Conservation (phyloP, 306 rosid species). For the Prunus davidiana region DNA sequence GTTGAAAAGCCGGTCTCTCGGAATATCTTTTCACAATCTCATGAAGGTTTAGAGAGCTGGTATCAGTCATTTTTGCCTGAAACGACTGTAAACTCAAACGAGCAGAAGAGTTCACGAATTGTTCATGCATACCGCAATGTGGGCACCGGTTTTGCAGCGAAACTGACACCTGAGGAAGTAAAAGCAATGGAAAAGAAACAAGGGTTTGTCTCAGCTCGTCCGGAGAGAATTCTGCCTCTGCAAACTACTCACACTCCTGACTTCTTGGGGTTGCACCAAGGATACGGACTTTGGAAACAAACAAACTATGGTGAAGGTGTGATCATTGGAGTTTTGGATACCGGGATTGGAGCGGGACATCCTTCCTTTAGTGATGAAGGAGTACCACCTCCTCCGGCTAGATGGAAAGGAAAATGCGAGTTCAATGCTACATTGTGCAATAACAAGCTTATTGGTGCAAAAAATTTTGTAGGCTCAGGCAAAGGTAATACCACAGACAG, state of each 20-base stretch:
- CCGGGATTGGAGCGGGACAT: constrained; percentile 50
- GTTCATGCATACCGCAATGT: constrained; percentile 47
- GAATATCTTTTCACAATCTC: constrained; percentile 1
- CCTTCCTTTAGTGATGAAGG: constrained; percentile 64
- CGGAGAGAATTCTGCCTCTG: constrained; percentile 31
- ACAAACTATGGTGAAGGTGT: constrained; percentile 62
- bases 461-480: constrained; percentile 22
- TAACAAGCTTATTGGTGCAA: constrained; percentile 71
- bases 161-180: constrained; percentile 46
- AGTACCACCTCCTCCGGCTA: constrained; percentile 60
- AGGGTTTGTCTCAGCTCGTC: constrained; percentile 53
- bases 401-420: constrained; percentile 74
- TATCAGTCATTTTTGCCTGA: constrained; percentile 58
- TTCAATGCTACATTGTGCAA: constrained; percentile 47
- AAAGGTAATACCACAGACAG: neutral
- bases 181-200: constrained; percentile 35
- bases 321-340: constrained; percentile 61
- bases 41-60: constrained; percentile 48
- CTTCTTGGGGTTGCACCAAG: constrained; percentile 53
- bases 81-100: constrained; percentile 18
- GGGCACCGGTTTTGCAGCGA: constrained; percentile 64
- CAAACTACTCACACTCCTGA: constrained; percentile 62
- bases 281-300: constrained; percentile 49
- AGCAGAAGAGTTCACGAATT: constrained; percentile 16
- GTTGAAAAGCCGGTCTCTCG: constrained; percentile 41